phyloP scores from a whole-genome alignment of 192 early-diverging fungal genomes.

The Rhizoclosmatium globosum region DNA sequence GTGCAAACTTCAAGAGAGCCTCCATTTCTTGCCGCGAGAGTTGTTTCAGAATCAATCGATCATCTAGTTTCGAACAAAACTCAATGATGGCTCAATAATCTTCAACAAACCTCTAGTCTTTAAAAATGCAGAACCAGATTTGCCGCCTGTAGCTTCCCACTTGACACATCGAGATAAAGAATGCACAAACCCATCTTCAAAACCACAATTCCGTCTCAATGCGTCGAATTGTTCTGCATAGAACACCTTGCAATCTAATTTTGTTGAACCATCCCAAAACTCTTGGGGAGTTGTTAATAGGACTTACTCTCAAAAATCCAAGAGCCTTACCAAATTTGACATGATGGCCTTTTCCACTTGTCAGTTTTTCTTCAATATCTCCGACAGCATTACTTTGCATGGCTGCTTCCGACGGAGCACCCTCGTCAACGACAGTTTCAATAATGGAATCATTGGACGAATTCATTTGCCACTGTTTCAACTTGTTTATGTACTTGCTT shows the following conservation, averaged over 20 bases:
- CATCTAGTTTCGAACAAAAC: constrained; percentile 48
- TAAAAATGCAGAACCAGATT: constrained; percentile 57
- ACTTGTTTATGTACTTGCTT: constrained; percentile 24
- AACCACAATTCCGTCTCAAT: constrained; percentile 50
- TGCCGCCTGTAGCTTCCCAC: constrained; percentile 59
- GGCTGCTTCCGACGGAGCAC: background rate
- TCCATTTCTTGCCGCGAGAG: constrained; percentile 64
- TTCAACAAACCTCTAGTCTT: constrained; percentile 71
- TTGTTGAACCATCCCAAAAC: constrained; percentile 37
- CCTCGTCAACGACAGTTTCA: background rate
- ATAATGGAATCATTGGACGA: background rate
- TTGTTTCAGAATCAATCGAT: constrained; percentile 58
- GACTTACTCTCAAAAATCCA: background rate
- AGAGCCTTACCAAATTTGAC: constrained; percentile 72
- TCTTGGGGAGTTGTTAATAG: constrained; percentile 34
- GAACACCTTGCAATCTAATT: constrained; percentile 52
- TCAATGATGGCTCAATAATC: background rate
- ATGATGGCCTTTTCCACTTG: constrained; percentile 75
- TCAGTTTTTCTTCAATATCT: constrained; percentile 71
- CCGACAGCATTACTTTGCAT: constrained; percentile 41
- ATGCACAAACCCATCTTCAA: constrained; percentile 48
- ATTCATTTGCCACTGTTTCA: constrained; percentile 34
- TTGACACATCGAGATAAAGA: constrained; percentile 46
- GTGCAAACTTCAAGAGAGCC: constrained; percentile 58
- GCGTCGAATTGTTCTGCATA: constrained; percentile 57